Conservation (phyloP, 768 basidiomycete genomes). For the Leucogyrophana mollusca region DNA sequence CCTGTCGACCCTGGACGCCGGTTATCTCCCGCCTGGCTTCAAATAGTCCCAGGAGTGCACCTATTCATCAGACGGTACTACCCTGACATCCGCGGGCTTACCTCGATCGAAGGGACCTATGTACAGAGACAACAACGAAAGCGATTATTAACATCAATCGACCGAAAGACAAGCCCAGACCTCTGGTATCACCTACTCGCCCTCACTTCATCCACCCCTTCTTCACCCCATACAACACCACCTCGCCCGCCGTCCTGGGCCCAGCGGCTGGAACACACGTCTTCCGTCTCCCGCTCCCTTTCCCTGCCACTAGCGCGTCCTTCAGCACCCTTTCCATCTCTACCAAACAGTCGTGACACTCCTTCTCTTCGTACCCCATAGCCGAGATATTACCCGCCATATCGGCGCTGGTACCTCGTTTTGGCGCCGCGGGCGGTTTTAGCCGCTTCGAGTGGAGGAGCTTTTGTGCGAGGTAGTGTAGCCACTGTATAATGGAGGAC, state of each 20-base stretch:
- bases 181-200: background rate
- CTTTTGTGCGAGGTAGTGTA: conserved; percentile 80
- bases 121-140: too few relatives aligned
- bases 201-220: conserved; percentile 57
- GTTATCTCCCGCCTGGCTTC: too few relatives aligned
- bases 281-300: conserved; percentile 39
- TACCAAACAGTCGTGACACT: conserved; percentile 67
- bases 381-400: conserved; percentile 13
- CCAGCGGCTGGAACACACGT: conserved; percentile 19
- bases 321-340: conserved; percentile 63
- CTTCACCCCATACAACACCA: conserved; percentile 59
- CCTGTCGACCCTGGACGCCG: too few relatives aligned
- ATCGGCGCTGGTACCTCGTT: conserved; percentile 29
- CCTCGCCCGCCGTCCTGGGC: conserved; percentile 51
- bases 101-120: too few relatives aligned
- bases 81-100: too few relatives aligned
- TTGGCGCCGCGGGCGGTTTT: conserved; percentile 49
- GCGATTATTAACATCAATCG: too few relatives aligned
- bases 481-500: conserved; percentile 59
- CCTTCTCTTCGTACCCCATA: conserved; percentile 56
- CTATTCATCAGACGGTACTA: too few relatives aligned
- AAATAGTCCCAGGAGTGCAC: too few relatives aligned
- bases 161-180: background rate
- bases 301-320: conserved; percentile 9
- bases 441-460: conserved; percentile 70